Base-by-base conservation (phyloP, 169 alveolate genomes). In the Plasmodium relictum region DNA sequence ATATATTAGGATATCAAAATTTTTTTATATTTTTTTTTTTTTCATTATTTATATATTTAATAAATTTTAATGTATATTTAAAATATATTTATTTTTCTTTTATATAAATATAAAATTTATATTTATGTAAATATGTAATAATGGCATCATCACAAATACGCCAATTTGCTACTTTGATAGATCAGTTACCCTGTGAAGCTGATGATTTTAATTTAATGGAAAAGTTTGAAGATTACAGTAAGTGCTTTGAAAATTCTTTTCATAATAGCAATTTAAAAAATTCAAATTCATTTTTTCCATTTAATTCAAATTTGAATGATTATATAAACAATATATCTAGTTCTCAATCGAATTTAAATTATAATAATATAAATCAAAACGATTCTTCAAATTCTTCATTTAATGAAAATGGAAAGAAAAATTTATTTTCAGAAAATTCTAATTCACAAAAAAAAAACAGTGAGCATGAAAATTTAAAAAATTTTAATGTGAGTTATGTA, bases 111-210 rank as follows among this genome's bases (percentile, higher is more conserved):
- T 44, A 42, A 37, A 71, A 42, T 16, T 16, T 54, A 59, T 41
- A 70, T 69, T 72, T 24, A n/a, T 6, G 20, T 12, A 56, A 78
- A 78, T 65, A 78, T 78, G 80, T 63, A 78, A 78, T 54, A 65
- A 80, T 80, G 90, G 90, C 90, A 24, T 80, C 90, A 59, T 80
- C 90, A 20, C 90, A 80, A 50, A 80, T 80, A 80, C 72, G 90
- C 18, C 90, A 80, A 26, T 80, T 80, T 80, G 90, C 90, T 26
- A 80, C 85, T n/a, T 37, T 80, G 42, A 80, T 80, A 52, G 90
- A 80, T 56, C 90, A 80, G 45, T 61, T 80, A 61, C 90, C 90
- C 16, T 80, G 90, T 68, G 90, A 80, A 68, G 80, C 83, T 16
- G 90, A 80, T 54, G 90, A 80, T 39, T 66, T 68, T 59, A 68